Evolutionary conservation across 1,139 yeast genomes (phyloP).

Genomic region (Saccharomycopsis crataegensis): DNA sequence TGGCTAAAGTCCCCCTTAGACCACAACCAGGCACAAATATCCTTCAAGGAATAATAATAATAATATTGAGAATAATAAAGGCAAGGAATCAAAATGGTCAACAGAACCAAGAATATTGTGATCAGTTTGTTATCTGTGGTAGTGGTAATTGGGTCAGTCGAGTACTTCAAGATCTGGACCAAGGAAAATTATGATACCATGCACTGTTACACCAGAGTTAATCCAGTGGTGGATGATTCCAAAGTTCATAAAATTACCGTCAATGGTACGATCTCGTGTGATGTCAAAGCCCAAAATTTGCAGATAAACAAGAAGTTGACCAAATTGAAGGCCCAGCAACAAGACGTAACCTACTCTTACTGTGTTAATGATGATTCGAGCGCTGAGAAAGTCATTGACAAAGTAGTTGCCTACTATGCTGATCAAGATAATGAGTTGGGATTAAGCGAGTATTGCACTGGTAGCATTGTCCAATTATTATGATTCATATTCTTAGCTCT

Average conservation of each 20-base stretch:
- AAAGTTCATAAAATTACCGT: constrained; percentile 13
- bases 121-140: constrained; percentile 13
- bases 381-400: constrained; percentile 17
- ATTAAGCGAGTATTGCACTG: constrained; percentile 8
- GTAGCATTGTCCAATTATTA: constrained; percentile 2
- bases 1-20: no score
- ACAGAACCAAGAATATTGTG: constrained; percentile 12
- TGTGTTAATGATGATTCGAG: constrained; percentile 14
- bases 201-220: constrained; percentile 20
- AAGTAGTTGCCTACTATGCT: constrained; percentile 19
- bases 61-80: neutral
- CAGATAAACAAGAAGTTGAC: constrained; percentile 16
- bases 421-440: constrained; percentile 3
- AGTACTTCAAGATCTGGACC: constrained; percentile 20
- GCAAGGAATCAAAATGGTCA: constrained; percentile 7
- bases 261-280: constrained; percentile 18
- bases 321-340: neutral
- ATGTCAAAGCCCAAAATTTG: constrained; percentile 17
- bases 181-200: constrained; percentile 17
- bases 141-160: constrained; percentile 16
- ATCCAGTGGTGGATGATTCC: neutral
- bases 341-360: neutral
- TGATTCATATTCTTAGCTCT: neutral
- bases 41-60: neutral
- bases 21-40: no score